Evolutionary conservation across 2,329 filamentous ascomycete species (phyloP), one percentile per base, ranked within the genome.

Genomic region (Fusarium goolgardi): DNA sequence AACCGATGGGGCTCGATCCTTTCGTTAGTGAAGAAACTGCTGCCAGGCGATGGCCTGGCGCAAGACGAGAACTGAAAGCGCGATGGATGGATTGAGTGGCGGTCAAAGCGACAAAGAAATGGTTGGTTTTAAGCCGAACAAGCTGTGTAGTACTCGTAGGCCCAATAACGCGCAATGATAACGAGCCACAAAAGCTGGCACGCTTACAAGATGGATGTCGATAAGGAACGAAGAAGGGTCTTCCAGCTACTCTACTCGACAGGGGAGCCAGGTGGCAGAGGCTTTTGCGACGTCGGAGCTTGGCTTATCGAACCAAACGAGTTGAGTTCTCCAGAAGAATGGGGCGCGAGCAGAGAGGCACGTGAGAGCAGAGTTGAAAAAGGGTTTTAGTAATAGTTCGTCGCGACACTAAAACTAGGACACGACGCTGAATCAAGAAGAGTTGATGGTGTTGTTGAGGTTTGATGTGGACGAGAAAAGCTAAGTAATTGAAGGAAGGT

Each of bases 231-330:
- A 23, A 63, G 39, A 49, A 43, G 45, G 54, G 35, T 43, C 32
- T 32, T 16, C 47, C 56, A 56, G 53, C 52, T 65, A 53, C 40
- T 69, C 46, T 65, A 56, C 41, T 69, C 46, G 29, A 61, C 49
- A 53, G 55, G 58, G 63, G 43, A 67, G 47, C 37, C 37, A 62
- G 65, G 25, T 58, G 40, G 45, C 41, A 60, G 60, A 55, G 57
- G 56, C 37, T 59, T 64, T 59, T 73, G 72, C 72, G 72, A 74
- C 65, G 72, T 74, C 71, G 69, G 72, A 70, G 63, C 59, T 59
- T 60, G 71, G 56, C 57, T 55, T 62, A 70, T 73, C 60, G 63
- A 63, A 67, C 67, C 61, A 62, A 58, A 63, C 41, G 62, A 63
- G 70, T 63, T 55, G 62, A 62, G 64, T 61, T 63, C 64, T 57